Evolutionary conservation across 1,139 yeast species (phyloP).

Genomic region (Pichia sp.): DNA sequence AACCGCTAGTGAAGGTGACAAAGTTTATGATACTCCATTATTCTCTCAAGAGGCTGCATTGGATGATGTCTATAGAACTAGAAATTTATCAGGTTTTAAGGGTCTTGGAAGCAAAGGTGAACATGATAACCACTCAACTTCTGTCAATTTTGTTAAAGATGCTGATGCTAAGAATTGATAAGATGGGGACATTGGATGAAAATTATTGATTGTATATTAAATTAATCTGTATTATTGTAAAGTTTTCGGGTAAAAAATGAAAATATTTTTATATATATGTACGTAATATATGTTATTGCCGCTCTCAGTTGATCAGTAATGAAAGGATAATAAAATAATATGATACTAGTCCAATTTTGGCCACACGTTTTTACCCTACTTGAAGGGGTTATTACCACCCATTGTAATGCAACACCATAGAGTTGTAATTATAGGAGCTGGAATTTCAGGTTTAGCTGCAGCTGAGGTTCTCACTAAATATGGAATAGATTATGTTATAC

Average conservation of each 20-base stretch:
- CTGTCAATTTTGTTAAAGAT: conserved; percentile 48
- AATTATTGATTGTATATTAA: too few relatives aligned
- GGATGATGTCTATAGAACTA: conserved; percentile 42
- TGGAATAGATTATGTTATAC: conserved; percentile 39
- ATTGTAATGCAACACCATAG: conserved; percentile 18
- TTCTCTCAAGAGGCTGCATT: conserved; percentile 48
- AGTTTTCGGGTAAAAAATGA: too few relatives aligned
- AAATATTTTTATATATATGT: not conserved
- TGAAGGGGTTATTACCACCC: too few relatives aligned
- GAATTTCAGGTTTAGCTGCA: conserved; percentile 75
- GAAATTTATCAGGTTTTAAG: conserved; percentile 18
- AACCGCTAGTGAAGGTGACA: conserved; percentile 39
- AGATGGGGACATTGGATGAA: too few relatives aligned
- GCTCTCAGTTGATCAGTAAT: too few relatives aligned
- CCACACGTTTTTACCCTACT: too few relatives aligned
- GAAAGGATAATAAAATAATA: too few relatives aligned
- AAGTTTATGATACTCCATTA: conserved; percentile 50
- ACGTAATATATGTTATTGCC: too few relatives aligned
- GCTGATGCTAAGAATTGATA: conserved; percentile 4
- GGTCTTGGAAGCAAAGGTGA: conserved; percentile 25
- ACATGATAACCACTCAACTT: conserved; percentile 25
- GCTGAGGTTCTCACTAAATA: conserved; percentile 50
- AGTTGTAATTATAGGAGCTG: conserved; percentile 69
- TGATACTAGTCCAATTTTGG: too few relatives aligned
- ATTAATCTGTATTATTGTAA: too few relatives aligned